Conservation (phyloP, 805 yeast species). For the Schwanniomyces yamadae region DNA sequence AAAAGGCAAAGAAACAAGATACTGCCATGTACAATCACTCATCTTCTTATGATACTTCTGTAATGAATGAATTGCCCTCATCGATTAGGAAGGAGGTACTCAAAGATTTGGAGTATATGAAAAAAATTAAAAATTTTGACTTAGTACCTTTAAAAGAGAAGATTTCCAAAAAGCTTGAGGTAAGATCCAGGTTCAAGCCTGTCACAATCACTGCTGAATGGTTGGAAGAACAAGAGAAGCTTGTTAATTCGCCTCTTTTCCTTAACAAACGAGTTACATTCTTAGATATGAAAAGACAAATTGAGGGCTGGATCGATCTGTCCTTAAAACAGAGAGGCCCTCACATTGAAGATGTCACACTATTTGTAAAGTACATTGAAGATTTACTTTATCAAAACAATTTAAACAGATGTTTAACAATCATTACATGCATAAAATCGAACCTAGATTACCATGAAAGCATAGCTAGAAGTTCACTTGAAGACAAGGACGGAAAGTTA, state of each 20-base stretch:
- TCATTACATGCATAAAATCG: constrained; percentile 15
- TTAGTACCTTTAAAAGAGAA: constrained; percentile 28
- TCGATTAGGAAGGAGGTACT: constrained; percentile 35
- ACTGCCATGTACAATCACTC: constrained; percentile 17
- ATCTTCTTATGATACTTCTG: constrained; percentile 33
- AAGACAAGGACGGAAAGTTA: neutral
- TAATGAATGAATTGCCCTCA: constrained; percentile 39
- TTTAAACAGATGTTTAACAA: constrained; percentile 15
- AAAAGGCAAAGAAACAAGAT: constrained; percentile 6
- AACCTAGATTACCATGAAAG: constrained; percentile 6
- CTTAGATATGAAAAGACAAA: constrained; percentile 14
- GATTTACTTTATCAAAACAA: constrained; percentile 16
- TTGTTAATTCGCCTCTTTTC: constrained; percentile 14
- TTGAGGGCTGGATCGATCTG: constrained; percentile 26
- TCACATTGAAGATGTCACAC: constrained; percentile 29
- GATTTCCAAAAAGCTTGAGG: constrained; percentile 13
- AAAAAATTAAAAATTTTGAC: constrained; percentile 23
- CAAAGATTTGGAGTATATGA: constrained; percentile 32
- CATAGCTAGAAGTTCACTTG: neutral
- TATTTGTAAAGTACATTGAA: constrained; percentile 19
- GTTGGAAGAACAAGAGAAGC: constrained; percentile 18
- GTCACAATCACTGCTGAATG: constrained; percentile 18
- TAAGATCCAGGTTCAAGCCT: constrained; percentile 8
- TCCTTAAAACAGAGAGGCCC: constrained; percentile 35
- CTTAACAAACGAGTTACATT: constrained; percentile 10